Evolutionary conservation across 1,139 yeast species (phyloP), one percentile per base, ranked within the genome.

Genomic region (Sugiyamaella xylanicola): DNA sequence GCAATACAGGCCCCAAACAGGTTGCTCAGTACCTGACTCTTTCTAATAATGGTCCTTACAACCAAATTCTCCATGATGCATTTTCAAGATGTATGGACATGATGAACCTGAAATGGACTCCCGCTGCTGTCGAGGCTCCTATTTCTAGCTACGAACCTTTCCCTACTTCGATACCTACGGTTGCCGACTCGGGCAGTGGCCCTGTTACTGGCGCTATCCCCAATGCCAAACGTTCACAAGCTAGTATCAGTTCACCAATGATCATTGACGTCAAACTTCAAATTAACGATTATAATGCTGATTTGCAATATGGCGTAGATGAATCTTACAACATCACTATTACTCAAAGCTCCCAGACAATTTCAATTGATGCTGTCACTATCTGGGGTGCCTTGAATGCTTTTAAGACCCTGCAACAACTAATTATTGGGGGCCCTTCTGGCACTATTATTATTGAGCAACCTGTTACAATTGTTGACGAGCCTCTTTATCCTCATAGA

Each of bases 311-410:
- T 40, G 79, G 77, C 2, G 78, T 77, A 17, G 72, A 77, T 60
- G 81, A 78, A 63, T 67, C 76, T 2, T 78, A 77, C 61, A 56
- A 63, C n/a, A 62, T 77, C 50, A 54, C 56, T 1, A 54, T 67
- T 19, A 51, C 58, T 7, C 39, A 48, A 5, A 56, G 48, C 25
- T 54, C 62, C 11, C 57, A 55, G 16, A 48, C 58, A 2, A 64
- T 78, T 22, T 44, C 49, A 1, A 72, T 78, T 43, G 56, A 55
- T 2, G 72, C 80, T 8, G 64, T 59, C 8, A 78, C 80, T 0
- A 59, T 69, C 4, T 78, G 81, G 80, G 83, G 82, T 2, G 77
- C 77, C 0, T 65, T 79, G 48, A 76, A 77, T 61, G 80, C 77
- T 0, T 69, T 79, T 22, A 68, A 74, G 9, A 78, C 83, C 1